Conservation (phyloP, 164 flowering plant species). For the Macadamia tetraphylla region DNA sequence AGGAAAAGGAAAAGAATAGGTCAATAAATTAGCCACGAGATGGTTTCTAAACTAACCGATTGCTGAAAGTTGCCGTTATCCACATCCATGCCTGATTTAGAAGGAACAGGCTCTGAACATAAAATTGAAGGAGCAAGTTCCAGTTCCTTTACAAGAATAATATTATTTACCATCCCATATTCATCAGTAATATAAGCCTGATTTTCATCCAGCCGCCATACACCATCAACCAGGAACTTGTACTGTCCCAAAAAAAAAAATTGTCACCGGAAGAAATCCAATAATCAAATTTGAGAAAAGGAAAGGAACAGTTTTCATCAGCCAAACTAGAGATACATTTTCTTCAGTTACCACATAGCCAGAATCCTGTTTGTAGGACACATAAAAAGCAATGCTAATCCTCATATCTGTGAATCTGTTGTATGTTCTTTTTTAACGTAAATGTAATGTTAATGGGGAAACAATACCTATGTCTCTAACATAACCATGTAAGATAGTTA, state of each 20-base stretch:
- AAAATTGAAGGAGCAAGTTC: constrained; percentile 18
- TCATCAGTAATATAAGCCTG: constrained; percentile 21
- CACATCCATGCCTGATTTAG: constrained; percentile 20
- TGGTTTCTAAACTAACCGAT: constrained; percentile 15
- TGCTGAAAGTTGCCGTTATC: constrained; percentile 15
- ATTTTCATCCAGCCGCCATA: constrained; percentile 38
- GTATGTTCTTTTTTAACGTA: too few relatives aligned
- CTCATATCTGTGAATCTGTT: neutral
- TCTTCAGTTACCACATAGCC: neutral
- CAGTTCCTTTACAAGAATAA: constrained; percentile 24
- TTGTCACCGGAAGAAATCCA: neutral
- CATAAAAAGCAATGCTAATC: neutral
- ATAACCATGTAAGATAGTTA: neutral
- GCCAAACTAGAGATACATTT: neutral
- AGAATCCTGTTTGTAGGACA: neutral
- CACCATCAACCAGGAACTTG: constrained; percentile 46
- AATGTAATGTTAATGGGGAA: neutral
- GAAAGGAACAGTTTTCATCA: neutral
- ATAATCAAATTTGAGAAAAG: neutral
- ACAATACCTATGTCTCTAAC: neutral
- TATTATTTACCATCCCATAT: constrained; percentile 32
- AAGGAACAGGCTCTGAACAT: constrained; percentile 7
- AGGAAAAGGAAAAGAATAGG: neutral
- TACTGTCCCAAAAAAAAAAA: constrained; percentile 22
- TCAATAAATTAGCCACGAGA: neutral